A percentile compares a stretch with the other conserved stretches of the same genome.
Evolutionary conservation across 1,284 basidiomycete genomes (phyloP).

Genomic region (Moesziomyces parantarcticus): DNA sequence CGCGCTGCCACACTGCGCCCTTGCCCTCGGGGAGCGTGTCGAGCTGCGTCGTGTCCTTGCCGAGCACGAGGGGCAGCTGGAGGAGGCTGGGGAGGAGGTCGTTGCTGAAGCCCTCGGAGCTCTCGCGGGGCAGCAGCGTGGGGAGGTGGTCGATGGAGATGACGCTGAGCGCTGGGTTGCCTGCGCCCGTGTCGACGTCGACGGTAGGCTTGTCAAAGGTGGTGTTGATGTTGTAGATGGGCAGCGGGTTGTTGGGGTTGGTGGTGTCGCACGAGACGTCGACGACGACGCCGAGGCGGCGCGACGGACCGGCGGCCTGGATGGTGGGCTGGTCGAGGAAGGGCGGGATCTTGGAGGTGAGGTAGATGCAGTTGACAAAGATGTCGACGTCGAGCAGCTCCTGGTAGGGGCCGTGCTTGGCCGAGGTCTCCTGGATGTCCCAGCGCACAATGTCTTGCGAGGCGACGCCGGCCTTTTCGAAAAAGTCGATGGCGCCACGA

Average conservation of each 20-base stretch:
- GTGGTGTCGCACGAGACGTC: slow-evolving; percentile 99
- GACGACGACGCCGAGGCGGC: slow-evolving; percentile 85
- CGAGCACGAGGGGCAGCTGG: slow-evolving; percentile 60
- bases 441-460: slow-evolving; percentile 91
- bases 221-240: slow-evolving; percentile 94
- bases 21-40: slow-evolving; percentile 56
- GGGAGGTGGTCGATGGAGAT: slow-evolving; percentile 98
- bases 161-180: slow-evolving; percentile 75
- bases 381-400: slow-evolving; percentile 97
- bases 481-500: slow-evolving; percentile 92
- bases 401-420: slow-evolving; percentile 94
- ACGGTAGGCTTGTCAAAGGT: slow-evolving; percentile 95
- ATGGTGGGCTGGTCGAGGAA: slow-evolving; percentile 86
- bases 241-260: slow-evolving; percentile 98
- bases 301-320: slow-evolving; percentile 75
- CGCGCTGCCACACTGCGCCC: slow-evolving; percentile 83
- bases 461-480: slow-evolving; percentile 87
- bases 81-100: slow-evolving; percentile 83
- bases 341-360: slow-evolving; percentile 85
- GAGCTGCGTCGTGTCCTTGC: slow-evolving; percentile 46
- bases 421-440: slow-evolving; percentile 92
- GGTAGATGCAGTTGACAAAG: slow-evolving; percentile 99
- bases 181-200: slow-evolving; percentile 72
- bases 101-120: slow-evolving; percentile 92
- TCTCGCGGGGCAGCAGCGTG: slow-evolving; percentile 92